Percentiles rank a stretch among this genome's conserved stretches.
Conservation (phyloP, 805 yeast species). For the Starmera amethionina region DNA sequence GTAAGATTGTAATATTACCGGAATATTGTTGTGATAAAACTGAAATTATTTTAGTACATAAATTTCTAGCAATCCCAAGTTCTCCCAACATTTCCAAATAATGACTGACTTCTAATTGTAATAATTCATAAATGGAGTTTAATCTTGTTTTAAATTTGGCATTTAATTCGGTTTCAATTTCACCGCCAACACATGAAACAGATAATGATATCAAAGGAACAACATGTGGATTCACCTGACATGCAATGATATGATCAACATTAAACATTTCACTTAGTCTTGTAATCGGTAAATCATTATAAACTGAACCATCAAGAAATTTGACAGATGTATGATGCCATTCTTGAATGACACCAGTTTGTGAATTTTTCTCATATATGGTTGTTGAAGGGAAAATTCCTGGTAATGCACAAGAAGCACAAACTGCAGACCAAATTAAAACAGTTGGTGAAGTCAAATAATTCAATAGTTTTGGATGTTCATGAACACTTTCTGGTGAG, state of each 20-base stretch:
- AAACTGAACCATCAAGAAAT: slow-evolving; percentile 94
- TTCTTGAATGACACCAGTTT: slow-evolving; percentile 61
- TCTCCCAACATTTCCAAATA: slow-evolving; percentile 64
- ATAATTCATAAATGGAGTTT: slow-evolving; percentile 45
- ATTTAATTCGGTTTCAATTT: slow-evolving; percentile 49
- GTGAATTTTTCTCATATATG: slow-evolving; percentile 71
- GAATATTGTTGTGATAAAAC: slow-evolving; percentile 79
- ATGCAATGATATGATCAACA: slow-evolving; percentile 94
- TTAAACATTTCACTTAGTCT: slow-evolving; percentile 93
- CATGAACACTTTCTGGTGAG: slow-evolving; percentile 83
- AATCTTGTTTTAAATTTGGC: slow-evolving; percentile 43
- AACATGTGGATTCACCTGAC: slow-evolving; percentile 96
- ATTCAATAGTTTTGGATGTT: slow-evolving; percentile 78
- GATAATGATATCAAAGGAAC: slow-evolving; percentile 73
- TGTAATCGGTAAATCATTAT: slow-evolving; percentile 85
- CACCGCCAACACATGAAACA: slow-evolving; percentile 60
- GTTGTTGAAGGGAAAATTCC: slow-evolving; percentile 83
- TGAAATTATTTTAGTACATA: slow-evolving; percentile 64
- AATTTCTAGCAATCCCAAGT: slow-evolving; percentile 63
- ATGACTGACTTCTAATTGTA: slow-evolving; percentile 68
- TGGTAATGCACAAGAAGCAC: slow-evolving; percentile 93
- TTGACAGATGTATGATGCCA: slow-evolving; percentile 75
- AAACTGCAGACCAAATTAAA: slow-evolving; percentile 78
- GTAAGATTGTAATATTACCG: slow-evolving; percentile 90
- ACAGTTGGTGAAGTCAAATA: slow-evolving; percentile 77